Evolutionary conservation across 169 alveolate genomes (phyloP), one percentile per base, ranked within the genome.

Genomic region (Besnoitia besnoiti): DNA sequence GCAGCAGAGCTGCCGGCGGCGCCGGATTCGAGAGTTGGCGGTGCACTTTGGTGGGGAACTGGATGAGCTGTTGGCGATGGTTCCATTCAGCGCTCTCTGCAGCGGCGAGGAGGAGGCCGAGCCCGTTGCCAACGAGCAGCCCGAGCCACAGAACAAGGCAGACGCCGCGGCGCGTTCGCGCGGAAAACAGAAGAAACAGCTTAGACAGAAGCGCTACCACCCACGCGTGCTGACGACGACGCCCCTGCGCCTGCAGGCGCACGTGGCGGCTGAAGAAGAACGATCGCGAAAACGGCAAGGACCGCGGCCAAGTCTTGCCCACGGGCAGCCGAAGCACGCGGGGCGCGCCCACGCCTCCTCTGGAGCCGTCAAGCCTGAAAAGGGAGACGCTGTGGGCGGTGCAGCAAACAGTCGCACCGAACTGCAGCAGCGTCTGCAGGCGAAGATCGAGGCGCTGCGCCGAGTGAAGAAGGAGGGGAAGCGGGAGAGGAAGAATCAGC

Each of bases 371-470:
- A 55, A 55, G 24, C 12, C 67, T 5, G 67, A 55, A 55, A 19
- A 0, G 33, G 67, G 67, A n/a, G 67, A 55, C 30, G 67, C 67
- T n/a, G 7, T n/a, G 5, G 24, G 67, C 67, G 67, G 67, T n/a
- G 3, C 24, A 1, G 67, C 67, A 1, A n/a, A 55, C 82, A 35
- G 82, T 24, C 84, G 92, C 19, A 85, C 49, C 14, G 92, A 87
- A 40, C 61, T 87, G 67, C 73, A 40, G 50, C 84, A 35, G 85
- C 92, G 92, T 42, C 85, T 87, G 55, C 85, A 62, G 27, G 92
- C 61, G 44, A 87, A 87, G 49, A 59, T 87, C 75, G 92, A 87
- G 37, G 62, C 84, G 42, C 62, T 87, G 24, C 49, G 46, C 51
- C 84, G 44, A 62, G 49, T 46, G 61, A 50, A 87, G 44, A 24